Evolutionary conservation across 257 asterid species (phyloP), one percentile per base, ranked within the genome.

Genomic region (Solanum gandarillasii): DNA sequence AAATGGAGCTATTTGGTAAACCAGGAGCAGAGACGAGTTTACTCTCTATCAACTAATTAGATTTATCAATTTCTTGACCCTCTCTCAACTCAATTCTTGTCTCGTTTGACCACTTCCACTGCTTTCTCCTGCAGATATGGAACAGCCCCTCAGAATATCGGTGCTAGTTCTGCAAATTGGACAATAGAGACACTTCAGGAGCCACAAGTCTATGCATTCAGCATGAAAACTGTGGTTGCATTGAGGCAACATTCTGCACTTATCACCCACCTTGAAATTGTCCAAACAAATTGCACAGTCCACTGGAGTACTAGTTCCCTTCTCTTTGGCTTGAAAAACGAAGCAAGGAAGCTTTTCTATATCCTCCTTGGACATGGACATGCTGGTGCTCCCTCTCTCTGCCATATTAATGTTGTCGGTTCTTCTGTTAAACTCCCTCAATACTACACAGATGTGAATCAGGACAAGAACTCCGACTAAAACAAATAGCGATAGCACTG

Each of bases 291-390:
- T 95, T 4, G 94, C 94, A 62, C 96, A 95, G 83, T 92, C 98
- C 6, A 86, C 88, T 9, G 90, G 86, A 41, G 87, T 79, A 86
- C 46, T 38, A 67, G 11, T 46, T 41, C 92, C 94, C 46, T 52
- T 87, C 89, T 84, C 94, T 91, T 85, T 90, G 29, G 85, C 92
- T 89, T 88, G 84, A 89, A 93, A 95, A 62, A 93, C 90, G 76
- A 95, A 96, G 41, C 95, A 88, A 5, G 99, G 99, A 14, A 96
- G 92, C 95, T 93, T 94, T 34, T 93, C 98, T 48, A 96, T 89
- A 87, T 95, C 99, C 18, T 93, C 98, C 9, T 38, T 92, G 1
- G 98, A 93, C 98, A 95, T 92, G 1, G 98, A 93, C 98, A 95
- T 92, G 87, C 95, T 95, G 7, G 89, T 83, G 91, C 93, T 93